A percentile compares a stretch with the other conserved stretches of the same genome.
Evolutionary conservation across 2,329 filamentous ascomycete genomes (phyloP).

Genomic region (Hymenoscyphus scutula): DNA sequence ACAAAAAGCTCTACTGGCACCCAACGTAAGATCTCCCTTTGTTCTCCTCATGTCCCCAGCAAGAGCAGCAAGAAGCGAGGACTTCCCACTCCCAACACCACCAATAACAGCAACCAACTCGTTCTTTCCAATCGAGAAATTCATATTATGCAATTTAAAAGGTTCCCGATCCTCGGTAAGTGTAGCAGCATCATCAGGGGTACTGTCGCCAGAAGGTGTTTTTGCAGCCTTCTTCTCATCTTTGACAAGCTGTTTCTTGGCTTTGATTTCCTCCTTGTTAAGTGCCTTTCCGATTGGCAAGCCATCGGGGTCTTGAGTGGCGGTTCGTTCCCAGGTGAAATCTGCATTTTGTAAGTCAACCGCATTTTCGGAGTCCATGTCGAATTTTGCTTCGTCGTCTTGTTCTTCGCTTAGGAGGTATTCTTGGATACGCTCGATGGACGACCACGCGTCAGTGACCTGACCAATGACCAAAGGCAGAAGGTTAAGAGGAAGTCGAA

Average conservation of each 20-base stretch:
- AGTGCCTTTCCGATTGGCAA: slow-evolving; percentile 56
- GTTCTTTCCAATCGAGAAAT: slow-evolving; percentile 67
- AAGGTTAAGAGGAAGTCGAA: slow-evolving; percentile 86
- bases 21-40: slow-evolving; percentile 67
- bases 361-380: slow-evolving; percentile 61
- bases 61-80: slow-evolving; percentile 80
- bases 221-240: slow-evolving; percentile 35
- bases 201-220: slow-evolving; percentile 43
- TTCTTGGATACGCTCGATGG: slow-evolving; percentile 80
- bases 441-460: slow-evolving; percentile 84
- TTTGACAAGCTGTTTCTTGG: slow-evolving; percentile 44
- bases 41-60: slow-evolving; percentile 94
- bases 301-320: slow-evolving; percentile 51
- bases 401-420: slow-evolving; percentile 86
- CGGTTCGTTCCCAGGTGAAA: slow-evolving; percentile 83
- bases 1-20: slow-evolving; percentile 83
- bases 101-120: slow-evolving; percentile 86
- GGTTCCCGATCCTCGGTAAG: slow-evolving; percentile 56
- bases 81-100: slow-evolving; percentile 87
- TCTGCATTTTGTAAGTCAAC: slow-evolving; percentile 69
- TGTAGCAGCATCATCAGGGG: slow-evolving; percentile 53
- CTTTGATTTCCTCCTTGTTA: slow-evolving; percentile 40
- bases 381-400: slow-evolving; percentile 61
- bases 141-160: slow-evolving; percentile 69
- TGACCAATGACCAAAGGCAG: slow-evolving; percentile 86